phyloP scores from a whole-genome alignment of 1,139 yeast genomes.

The Kurtzmaniella natalensis region DNA sequence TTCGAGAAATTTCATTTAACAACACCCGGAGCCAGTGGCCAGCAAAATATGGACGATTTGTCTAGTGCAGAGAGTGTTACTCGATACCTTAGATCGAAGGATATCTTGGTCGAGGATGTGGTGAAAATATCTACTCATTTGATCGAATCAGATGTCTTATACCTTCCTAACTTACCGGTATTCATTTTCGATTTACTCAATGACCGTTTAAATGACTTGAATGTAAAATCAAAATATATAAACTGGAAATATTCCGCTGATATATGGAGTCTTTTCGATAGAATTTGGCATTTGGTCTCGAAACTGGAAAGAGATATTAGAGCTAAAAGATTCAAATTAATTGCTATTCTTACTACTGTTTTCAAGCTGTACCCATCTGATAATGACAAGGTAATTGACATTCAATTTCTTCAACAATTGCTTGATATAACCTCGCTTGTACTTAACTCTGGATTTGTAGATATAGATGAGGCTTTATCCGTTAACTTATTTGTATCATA shows the following conservation, averaged over 20 bases:
- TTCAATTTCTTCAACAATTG: conserved; percentile 12
- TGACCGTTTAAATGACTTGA: conserved; percentile 57
- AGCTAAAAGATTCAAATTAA: conserved; percentile 26
- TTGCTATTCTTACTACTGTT: conserved; percentile 22
- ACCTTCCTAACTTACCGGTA: conserved; percentile 56
- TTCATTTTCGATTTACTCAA: conserved; percentile 65
- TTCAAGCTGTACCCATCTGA: not conserved
- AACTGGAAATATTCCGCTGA: conserved; percentile 37
- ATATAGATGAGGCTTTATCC: conserved; percentile 29
- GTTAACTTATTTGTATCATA: conserved; percentile 18
- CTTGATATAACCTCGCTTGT: conserved; percentile 9
- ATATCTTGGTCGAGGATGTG: conserved; percentile 40
- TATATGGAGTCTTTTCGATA: conserved; percentile 46
- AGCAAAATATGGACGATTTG: conserved; percentile 19
- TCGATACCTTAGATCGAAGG: conserved; percentile 56
- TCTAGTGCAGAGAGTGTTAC: conserved; percentile 60
- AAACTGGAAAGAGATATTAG: conserved; percentile 9
- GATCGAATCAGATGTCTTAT: conserved; percentile 35
- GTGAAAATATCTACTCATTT: conserved; percentile 38
- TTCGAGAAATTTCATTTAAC: too few relatives aligned
- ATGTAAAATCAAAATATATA: conserved; percentile 21
- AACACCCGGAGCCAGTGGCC: too few relatives aligned
- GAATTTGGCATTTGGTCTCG: conserved; percentile 32
- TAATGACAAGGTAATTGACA: conserved; percentile 8
- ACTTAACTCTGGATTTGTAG: conserved; percentile 8